Evolutionary conservation across 2,329 filamentous ascomycete genomes (phyloP).

Genomic region (Myotisia sp.): DNA sequence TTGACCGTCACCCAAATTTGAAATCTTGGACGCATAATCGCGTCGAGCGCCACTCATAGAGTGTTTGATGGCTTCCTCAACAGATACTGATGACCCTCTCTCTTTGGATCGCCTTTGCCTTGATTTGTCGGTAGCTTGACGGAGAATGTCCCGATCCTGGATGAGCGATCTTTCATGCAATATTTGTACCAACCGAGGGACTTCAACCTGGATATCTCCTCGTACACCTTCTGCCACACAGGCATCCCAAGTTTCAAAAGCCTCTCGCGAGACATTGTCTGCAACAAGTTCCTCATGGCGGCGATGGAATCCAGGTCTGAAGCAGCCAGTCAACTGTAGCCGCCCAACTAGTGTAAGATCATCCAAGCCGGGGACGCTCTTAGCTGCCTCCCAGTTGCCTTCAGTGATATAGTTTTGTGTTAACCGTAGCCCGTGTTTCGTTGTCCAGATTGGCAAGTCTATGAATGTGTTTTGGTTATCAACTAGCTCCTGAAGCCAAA

Average conservation of each 20-base stretch:
- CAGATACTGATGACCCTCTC: slow-evolving; percentile 46
- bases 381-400: slow-evolving; percentile 47
- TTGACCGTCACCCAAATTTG: neutral
- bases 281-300: slow-evolving; percentile 70
- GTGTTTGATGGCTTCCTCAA: slow-evolving; percentile 1
- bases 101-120: slow-evolving; percentile 65
- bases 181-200: slow-evolving; percentile 57
- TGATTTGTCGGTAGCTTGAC: slow-evolving; percentile 49
- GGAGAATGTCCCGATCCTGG: slow-evolving; percentile 66
- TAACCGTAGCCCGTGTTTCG: slow-evolving; percentile 57
- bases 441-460: slow-evolving; percentile 83
- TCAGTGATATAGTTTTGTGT: slow-evolving; percentile 88
- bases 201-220: slow-evolving; percentile 52
- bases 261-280: slow-evolving; percentile 81
- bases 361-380: slow-evolving; percentile 53
- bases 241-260: slow-evolving; percentile 87
- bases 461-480: slow-evolving; percentile 67
- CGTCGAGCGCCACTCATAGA: neutral
- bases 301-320: slow-evolving; percentile 81
- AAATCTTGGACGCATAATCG: neutral
- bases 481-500: slow-evolving; percentile 75
- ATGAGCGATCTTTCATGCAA: slow-evolving; percentile 71
- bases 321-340: slow-evolving; percentile 62
- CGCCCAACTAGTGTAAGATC: slow-evolving; percentile 68
- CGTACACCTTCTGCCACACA: slow-evolving; percentile 80